Percentiles rank a stretch among this genome's conserved stretches.
Conservation (phyloP, 192 early-diverging fungal genomes). For the Spizellomyces punctatus region DNA sequence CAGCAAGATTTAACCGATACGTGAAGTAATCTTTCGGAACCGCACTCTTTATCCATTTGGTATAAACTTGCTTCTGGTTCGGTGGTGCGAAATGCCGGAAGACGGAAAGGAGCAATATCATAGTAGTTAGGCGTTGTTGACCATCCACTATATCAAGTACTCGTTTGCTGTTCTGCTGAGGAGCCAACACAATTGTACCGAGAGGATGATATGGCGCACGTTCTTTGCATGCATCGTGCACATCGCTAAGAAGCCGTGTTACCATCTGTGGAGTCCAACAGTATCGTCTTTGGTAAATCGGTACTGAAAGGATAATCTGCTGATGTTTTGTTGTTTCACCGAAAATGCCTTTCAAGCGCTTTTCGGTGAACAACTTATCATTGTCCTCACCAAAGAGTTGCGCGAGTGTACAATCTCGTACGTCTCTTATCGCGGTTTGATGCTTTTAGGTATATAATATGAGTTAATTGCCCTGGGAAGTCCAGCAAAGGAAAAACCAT, state of each 20-base stretch:
- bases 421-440: not conserved
- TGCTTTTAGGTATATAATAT: no score
- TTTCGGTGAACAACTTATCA: conserved; percentile 1
- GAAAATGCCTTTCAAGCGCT: not conserved
- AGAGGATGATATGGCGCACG: no score
- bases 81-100: no score
- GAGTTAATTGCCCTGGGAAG: no score
- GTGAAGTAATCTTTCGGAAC: no score
- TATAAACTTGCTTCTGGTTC: no score
- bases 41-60: conserved; percentile 4
- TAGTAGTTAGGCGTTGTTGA: no score
- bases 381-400: not conserved
- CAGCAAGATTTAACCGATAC: not conserved
- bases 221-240: not conserved
- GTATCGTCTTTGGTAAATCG: conserved; percentile 4
- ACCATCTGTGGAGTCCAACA: not conserved
- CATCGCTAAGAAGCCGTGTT: not conserved
- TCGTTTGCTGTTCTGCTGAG: no score
- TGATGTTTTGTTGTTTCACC: not conserved
- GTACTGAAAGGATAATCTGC: not conserved
- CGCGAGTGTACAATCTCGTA: conserved; percentile 1
- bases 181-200: no score
- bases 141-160: no score
- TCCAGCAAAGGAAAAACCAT: no score
- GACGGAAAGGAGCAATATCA: no score